Percentiles rank a stretch among this genome's conserved stretches.
Evolutionary conservation across 2,329 filamentous ascomycete species (phyloP).

Genomic region (Cladobotryum mycophilum): DNA sequence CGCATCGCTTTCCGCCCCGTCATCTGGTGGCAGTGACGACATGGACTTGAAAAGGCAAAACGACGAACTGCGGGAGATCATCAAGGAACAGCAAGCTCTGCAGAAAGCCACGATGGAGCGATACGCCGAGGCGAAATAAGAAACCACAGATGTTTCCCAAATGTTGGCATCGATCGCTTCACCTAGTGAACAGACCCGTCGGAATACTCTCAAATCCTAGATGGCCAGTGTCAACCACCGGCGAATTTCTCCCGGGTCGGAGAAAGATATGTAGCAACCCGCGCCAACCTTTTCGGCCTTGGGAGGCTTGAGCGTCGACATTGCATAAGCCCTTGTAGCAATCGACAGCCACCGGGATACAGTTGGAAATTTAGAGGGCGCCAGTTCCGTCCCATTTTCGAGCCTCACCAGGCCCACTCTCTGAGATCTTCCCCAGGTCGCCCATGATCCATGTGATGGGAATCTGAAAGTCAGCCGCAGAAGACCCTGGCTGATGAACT

Average conservation of each 20-base stretch:
- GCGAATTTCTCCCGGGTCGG: not conserved
- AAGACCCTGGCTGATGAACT: too few relatives aligned
- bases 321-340: not conserved
- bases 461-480: too few relatives aligned
- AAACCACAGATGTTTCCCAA: not conserved
- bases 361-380: not conserved
- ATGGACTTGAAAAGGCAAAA: slow-evolving; percentile 24
- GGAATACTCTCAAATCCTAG: not conserved
- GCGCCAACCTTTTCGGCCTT: slow-evolving; percentile 14
- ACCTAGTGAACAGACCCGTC: not conserved
- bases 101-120: slow-evolving; percentile 24
- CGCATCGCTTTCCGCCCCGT: slow-evolving; percentile 33
- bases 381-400: not conserved
- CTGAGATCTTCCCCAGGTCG: not conserved
- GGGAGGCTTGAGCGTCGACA: slow-evolving; percentile 12
- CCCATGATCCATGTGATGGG: not conserved
- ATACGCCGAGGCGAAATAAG: not conserved
- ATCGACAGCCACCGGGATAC: not conserved
- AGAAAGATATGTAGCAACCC: slow-evolving; percentile 10
- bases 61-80: slow-evolving; percentile 33
- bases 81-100: slow-evolving; percentile 31
- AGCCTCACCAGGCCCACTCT: not conserved
- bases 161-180: not conserved
- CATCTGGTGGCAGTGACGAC: slow-evolving; percentile 14
- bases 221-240: too few relatives aligned